Evolutionary conservation across 805 yeast species (phyloP).

Genomic region (Pichia sporocuriosa): DNA sequence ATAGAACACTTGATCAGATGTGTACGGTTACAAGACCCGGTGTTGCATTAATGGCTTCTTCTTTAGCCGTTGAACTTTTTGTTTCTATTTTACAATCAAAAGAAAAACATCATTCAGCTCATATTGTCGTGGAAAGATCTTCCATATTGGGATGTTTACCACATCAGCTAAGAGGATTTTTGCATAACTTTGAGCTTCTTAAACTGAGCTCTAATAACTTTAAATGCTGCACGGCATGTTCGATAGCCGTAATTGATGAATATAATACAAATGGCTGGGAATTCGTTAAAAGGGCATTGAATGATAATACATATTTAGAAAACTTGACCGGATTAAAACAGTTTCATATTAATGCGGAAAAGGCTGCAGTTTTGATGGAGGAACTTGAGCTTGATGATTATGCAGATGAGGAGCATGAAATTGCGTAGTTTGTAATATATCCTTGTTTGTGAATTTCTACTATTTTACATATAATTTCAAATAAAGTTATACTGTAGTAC

Average conservation of each 20-base stretch:
- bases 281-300: constrained; percentile 66
- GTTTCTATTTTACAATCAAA: constrained; percentile 70
- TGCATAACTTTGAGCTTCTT: constrained; percentile 56
- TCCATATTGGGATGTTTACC: constrained; percentile 66
- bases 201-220: constrained; percentile 69
- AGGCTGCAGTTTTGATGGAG: constrained; percentile 34
- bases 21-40: constrained; percentile 99
- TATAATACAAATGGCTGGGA: constrained; percentile 64
- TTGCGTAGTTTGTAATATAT: too few relatives aligned
- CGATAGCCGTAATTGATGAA: constrained; percentile 46
- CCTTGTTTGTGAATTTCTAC: too few relatives aligned
- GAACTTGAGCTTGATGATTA: constrained; percentile 16
- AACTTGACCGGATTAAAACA: constrained; percentile 70
- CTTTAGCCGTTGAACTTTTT: constrained; percentile 78
- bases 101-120: constrained; percentile 36
- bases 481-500: too few relatives aligned
- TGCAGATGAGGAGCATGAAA: constrained; percentile 22
- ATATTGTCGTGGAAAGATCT: constrained; percentile 18
- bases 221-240: constrained; percentile 82
- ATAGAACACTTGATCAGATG: constrained; percentile 93
- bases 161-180: constrained; percentile 87
- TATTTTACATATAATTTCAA: too few relatives aligned
- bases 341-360: constrained; percentile 67
- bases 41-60: constrained; percentile 79
- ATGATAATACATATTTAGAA: constrained; percentile 62